Percentiles rank a stretch among this genome's conserved stretches.
phyloP scores from a whole-genome alignment of 2,329 filamentous ascomycete genomes.

The Cercospora zeina region DNA sequence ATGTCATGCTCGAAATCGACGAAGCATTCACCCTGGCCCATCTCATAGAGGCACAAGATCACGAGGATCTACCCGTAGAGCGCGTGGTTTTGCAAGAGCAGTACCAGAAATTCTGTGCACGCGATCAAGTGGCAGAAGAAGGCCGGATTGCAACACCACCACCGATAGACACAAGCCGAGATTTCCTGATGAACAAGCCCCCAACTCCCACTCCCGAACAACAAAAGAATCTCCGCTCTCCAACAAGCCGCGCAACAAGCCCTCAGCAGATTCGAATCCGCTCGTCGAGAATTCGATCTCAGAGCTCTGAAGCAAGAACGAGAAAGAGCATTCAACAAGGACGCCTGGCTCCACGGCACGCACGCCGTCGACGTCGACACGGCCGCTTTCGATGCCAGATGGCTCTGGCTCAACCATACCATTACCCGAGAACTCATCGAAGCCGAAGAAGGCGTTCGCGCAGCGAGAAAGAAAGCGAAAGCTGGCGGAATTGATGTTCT shows the following conservation, averaged over 20 bases:
- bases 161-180: slow-evolving; percentile 1
- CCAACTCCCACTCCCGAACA: slow-evolving; percentile 6
- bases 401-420: slow-evolving; percentile 7
- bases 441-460: slow-evolving; percentile 11
- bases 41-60: background rate
- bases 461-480: slow-evolving; percentile 2
- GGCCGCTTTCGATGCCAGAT: slow-evolving; percentile 13
- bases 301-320: background rate
- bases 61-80: slow-evolving; percentile 12
- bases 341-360: too few relatives aligned
- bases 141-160: background rate
- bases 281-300: background rate
- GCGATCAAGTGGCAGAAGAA: background rate
- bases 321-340: background rate
- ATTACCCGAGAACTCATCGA: slow-evolving; percentile 14
- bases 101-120: slow-evolving; percentile 13
- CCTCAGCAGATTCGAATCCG: too few relatives aligned
- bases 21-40: slow-evolving; percentile 7
- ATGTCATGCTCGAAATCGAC: slow-evolving; percentile 9
- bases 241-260: too few relatives aligned
- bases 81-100: slow-evolving; percentile 13
- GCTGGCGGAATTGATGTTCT: too few relatives aligned
- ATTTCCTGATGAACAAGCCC: background rate
- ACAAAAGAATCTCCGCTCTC: background rate
- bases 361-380: background rate